These are phyloP conservation scores for Dendrostoma leiphaemia DNA, from an alignment of 2,329 filamentous ascomycete species.

Conservation along the genomic window DNA sequence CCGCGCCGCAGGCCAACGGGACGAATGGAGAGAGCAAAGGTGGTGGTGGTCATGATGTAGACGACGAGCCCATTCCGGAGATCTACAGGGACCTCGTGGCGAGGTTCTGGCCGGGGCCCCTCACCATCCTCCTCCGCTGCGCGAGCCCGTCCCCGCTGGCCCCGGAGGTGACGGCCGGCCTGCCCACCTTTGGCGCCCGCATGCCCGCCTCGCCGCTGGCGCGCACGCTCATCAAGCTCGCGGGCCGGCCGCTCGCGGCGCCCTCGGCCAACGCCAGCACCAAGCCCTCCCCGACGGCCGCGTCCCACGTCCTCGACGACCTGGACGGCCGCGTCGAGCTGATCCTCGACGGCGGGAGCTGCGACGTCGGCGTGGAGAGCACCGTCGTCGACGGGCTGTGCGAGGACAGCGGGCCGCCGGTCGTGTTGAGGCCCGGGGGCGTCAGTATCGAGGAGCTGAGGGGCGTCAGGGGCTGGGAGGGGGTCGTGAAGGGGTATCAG, in stretches of 20 bases:
- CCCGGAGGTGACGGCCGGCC: constrained; percentile 85
- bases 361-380: constrained; percentile 88
- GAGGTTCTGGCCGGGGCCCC: constrained; percentile 88
- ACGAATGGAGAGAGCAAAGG: constrained; percentile 17
- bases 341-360: constrained; percentile 86
- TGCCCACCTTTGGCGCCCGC: constrained; percentile 82
- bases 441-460: constrained; percentile 79
- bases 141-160: constrained; percentile 70
- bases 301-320: constrained; percentile 85
- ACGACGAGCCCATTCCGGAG: constrained; percentile 55
- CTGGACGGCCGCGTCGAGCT: constrained; percentile 77
- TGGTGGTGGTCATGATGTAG: background rate
- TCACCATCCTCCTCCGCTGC: constrained; percentile 86
- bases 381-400: constrained; percentile 93
- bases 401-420: constrained; percentile 59
- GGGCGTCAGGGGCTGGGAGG: constrained; percentile 75
- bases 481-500: constrained; percentile 73
- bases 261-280: constrained; percentile 95
- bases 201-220: constrained; percentile 88
- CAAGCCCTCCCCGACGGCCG: constrained; percentile 86
- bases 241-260: constrained; percentile 78
- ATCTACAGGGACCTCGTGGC: constrained; percentile 78
- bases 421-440: constrained; percentile 82
- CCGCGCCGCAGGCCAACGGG: constrained; percentile 14
- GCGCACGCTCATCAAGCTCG: constrained; percentile 77